Conservation (phyloP, 2,329 filamentous ascomycete species). For the Pseudohalonectria lignicola region DNA sequence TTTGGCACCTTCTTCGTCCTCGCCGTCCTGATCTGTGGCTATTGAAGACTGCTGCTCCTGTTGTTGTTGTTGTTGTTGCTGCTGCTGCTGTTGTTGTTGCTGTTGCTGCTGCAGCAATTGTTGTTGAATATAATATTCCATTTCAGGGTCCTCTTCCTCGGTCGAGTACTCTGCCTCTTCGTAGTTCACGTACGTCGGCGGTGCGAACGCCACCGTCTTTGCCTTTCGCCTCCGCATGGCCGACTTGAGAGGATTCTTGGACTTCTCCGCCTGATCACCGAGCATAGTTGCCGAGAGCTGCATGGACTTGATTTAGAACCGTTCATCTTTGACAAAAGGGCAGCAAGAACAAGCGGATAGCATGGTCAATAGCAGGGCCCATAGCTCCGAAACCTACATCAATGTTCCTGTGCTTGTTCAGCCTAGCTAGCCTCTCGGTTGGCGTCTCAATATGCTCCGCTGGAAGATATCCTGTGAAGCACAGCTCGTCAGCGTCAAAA, state of each 20-base stretch:
- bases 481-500: conserved; percentile 11
- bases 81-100: conserved; percentile 14
- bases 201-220: conserved; percentile 78
- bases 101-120: conserved; percentile 17
- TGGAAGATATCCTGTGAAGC: conserved; percentile 68
- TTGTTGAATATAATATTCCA: conserved; percentile 17
- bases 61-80: conserved; percentile 11
- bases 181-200: conserved; percentile 80
- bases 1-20: conserved; percentile 43
- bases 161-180: conserved; percentile 78
- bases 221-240: conserved; percentile 71
- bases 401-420: conserved; percentile 97
- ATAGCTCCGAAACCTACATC: conserved; percentile 74
- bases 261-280: conserved; percentile 59
- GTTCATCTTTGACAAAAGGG: not conserved
- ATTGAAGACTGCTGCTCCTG: conserved; percentile 14
- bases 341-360: not conserved
- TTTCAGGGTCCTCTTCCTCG: conserved; percentile 55
- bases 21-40: conserved; percentile 15
- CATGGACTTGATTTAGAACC: conserved; percentile 14
- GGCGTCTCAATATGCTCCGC: conserved; percentile 98
- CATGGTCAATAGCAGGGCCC: too few relatives aligned
- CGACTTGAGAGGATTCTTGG: conserved; percentile 72
- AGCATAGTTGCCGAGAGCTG: conserved; percentile 54
- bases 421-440: conserved; percentile 79